A percentile compares a stretch with the other conserved stretches of the same genome.
Evolutionary conservation across 2,329 filamentous ascomycete species (phyloP).

Genomic region (Botrytis deweyae): DNA sequence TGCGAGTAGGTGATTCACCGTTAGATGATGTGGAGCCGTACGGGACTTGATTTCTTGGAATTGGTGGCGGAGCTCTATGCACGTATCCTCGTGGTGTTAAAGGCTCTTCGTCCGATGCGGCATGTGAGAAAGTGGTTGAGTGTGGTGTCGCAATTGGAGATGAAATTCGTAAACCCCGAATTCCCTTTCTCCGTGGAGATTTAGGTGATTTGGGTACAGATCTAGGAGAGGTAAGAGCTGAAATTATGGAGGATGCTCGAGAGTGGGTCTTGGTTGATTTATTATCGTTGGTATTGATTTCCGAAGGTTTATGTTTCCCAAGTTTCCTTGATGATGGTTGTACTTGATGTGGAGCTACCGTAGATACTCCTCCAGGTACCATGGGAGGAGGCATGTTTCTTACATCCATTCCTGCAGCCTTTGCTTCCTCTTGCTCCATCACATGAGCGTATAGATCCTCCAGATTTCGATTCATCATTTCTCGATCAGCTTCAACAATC

Average conservation of each 20-base stretch:
- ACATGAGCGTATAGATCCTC: constrained; percentile 90
- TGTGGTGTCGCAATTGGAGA: constrained; percentile 65
- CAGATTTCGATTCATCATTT: constrained; percentile 76
- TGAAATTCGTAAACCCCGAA: constrained; percentile 58
- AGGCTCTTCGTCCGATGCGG: constrained; percentile 54
- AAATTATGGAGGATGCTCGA: constrained; percentile 58
- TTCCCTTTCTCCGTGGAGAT: constrained; percentile 43
- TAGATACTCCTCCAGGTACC: constrained; percentile 32
- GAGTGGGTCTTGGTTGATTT: constrained; percentile 50
- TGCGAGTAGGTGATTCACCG: constrained; percentile 31
- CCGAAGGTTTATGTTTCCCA: constrained; percentile 47
- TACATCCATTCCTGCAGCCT: constrained; percentile 54
- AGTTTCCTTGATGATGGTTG: constrained; percentile 45
- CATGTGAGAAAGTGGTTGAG: constrained; percentile 57
- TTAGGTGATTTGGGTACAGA: neutral
- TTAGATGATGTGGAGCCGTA: constrained; percentile 27
- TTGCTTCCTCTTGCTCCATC: constrained; percentile 80
- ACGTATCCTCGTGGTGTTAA: constrained; percentile 60
- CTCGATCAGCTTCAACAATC: constrained; percentile 71
- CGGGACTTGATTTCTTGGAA: constrained; percentile 50
- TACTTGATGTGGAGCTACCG: constrained; percentile 36
- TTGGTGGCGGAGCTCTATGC: constrained; percentile 56
- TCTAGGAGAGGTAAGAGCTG: constrained; percentile 54
- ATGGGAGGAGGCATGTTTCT: constrained; percentile 43
- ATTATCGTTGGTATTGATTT: constrained; percentile 43